A percentile compares a stretch with the other conserved stretches of the same genome.
phyloP scores from a whole-genome alignment of 2,329 filamentous ascomycete genomes.

The Juglanconis oblonga region DNA sequence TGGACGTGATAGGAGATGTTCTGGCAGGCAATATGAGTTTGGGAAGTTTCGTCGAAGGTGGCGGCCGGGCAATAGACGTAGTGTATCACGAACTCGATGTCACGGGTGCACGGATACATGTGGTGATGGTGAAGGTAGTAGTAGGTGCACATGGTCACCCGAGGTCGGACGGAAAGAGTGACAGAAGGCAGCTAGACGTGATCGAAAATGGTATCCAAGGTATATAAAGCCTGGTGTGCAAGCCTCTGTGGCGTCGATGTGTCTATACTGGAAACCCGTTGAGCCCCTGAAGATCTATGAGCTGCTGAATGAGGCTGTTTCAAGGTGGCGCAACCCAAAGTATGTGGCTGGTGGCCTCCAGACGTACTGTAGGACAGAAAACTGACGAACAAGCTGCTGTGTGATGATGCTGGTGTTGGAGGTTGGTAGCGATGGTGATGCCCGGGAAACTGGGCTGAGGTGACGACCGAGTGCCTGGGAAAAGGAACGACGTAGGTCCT shows the following conservation, averaged over 20 bases:
- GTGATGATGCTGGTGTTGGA: not conserved
- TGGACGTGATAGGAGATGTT: slow-evolving; percentile 29
- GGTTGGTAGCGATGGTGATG: not conserved
- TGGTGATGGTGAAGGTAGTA: slow-evolving; percentile 52
- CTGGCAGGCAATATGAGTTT: slow-evolving; percentile 27
- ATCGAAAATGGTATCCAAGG: not conserved
- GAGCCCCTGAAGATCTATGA: not conserved
- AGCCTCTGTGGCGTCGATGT: slow-evolving; percentile 2
- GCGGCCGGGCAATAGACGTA: slow-evolving; percentile 43
- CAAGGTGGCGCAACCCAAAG: not conserved
- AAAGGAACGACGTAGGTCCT: not conserved
- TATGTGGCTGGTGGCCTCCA: not conserved
- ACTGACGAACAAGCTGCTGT: not conserved
- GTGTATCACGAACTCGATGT: slow-evolving; percentile 38
- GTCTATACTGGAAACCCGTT: not conserved
- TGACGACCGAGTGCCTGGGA: not conserved
- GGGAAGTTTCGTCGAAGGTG: slow-evolving; percentile 25
- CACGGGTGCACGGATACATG: slow-evolving; percentile 38
- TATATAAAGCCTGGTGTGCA: not conserved
- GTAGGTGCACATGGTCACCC: slow-evolving; percentile 44
- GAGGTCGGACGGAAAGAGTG: not conserved
- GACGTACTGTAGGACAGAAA: not conserved
- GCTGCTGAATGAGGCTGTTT: not conserved
- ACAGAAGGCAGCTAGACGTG: not conserved
- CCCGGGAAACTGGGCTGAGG: not conserved